Evolutionary conservation across 2,329 filamentous ascomycete species (phyloP).

Genomic region (Penicillium sp.): DNA sequence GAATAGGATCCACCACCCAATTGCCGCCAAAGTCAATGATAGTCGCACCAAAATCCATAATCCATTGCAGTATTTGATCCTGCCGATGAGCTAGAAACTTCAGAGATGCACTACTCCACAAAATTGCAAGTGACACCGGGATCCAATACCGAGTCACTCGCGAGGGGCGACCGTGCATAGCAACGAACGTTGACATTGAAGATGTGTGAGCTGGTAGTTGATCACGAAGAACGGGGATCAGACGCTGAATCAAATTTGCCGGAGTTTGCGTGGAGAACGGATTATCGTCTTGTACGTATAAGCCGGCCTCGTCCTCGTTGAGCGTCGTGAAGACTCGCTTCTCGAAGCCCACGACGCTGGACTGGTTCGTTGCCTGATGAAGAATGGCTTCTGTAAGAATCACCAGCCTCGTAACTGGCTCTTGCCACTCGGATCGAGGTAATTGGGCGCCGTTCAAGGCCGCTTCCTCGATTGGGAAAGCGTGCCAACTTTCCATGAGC

Average conservation of each 20-base stretch:
- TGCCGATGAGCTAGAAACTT: conserved; percentile 72
- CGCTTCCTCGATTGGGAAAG: conserved; percentile 63
- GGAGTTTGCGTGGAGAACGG: conserved; percentile 39
- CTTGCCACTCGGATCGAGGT: conserved; percentile 63
- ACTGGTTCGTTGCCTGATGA: conserved; percentile 66
- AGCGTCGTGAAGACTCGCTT: conserved; percentile 59
- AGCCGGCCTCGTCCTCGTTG: conserved; percentile 60
- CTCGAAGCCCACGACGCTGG: conserved; percentile 56
- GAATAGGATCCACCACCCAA: conserved; percentile 86
- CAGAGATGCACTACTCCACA: conserved; percentile 86
- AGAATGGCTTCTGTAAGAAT: conserved; percentile 85
- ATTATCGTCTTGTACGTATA: conserved; percentile 14
- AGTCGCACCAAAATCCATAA: conserved; percentile 75
- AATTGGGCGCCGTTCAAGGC: conserved; percentile 48
- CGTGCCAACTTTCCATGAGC: conserved; percentile 81
- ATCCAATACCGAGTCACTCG: conserved; percentile 84
- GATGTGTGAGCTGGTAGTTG: conserved; percentile 68
- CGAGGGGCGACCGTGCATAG: conserved; percentile 73
- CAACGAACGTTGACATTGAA: conserved; percentile 58
- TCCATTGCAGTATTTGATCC: conserved; percentile 77
- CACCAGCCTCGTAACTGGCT: conserved; percentile 76
- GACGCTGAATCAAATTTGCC: conserved; percentile 34
- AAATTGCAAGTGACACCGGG: conserved; percentile 66
- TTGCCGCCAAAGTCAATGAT: conserved; percentile 90
- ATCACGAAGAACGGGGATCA: conserved; percentile 62